A percentile compares a stretch with the other conserved stretches of the same genome.
Conservation (phyloP, 345 rosid genomes). For the Noccaea bulbosa region DNA sequence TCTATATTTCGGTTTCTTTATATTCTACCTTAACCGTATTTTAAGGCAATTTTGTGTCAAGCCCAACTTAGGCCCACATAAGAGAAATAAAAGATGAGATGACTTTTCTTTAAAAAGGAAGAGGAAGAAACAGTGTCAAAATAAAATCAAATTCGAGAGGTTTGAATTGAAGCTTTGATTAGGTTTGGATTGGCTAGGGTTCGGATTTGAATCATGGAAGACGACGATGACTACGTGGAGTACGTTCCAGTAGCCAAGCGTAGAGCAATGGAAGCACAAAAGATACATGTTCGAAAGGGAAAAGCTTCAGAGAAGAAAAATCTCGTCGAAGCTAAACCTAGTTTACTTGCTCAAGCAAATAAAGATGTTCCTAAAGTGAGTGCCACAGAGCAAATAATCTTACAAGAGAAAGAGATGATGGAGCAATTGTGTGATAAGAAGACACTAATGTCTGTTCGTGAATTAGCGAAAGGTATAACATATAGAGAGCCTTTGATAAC, state of each 20-base stretch:
- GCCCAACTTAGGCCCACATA: conserved; percentile 30
- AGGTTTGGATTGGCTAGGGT: no score
- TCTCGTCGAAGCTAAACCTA: conserved; percentile 65
- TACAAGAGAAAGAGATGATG: conserved; percentile 82
- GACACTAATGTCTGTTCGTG: conserved; percentile 48
- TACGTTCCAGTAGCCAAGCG: conserved; percentile 75
- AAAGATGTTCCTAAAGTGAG: no score
- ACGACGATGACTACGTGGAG: conserved; percentile 64
- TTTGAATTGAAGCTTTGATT: no score
- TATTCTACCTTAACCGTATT: not conserved
- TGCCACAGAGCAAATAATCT: conserved; percentile 61
- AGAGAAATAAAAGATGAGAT: not conserved
- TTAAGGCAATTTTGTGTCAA: not conserved
- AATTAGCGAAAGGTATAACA: conserved; percentile 59
- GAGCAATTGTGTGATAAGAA: conserved; percentile 69
- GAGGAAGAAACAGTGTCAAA: no score
- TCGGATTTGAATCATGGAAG: conserved; percentile 49
- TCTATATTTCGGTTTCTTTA: conserved; percentile 5
- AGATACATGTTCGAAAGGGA: conserved; percentile 71
- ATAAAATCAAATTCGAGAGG: no score
- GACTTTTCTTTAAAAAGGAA: not conserved
- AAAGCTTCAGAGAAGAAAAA: conserved; percentile 54
- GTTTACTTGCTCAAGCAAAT: conserved; percentile 50
- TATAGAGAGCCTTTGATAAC: conserved; percentile 66
- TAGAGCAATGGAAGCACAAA: conserved; percentile 64